Conservation (phyloP, 2,329 filamentous ascomycete species). For the Penicillium sp. region DNA sequence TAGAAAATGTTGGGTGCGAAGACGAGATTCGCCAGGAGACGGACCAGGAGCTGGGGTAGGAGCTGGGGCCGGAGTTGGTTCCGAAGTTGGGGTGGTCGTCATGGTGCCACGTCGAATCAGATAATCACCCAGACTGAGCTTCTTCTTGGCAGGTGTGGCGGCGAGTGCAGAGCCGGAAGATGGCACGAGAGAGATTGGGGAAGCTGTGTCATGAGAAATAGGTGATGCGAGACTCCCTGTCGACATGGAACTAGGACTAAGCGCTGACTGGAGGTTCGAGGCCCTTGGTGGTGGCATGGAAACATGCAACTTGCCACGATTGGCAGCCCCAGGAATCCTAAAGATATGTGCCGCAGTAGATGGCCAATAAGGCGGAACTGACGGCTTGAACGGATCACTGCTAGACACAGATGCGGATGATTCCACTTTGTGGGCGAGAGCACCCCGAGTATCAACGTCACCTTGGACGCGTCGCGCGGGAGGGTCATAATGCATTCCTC, state of each 20-base stretch:
- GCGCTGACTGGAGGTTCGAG: constrained; percentile 21
- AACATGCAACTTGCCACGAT: constrained; percentile 27
- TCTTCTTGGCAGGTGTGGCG: constrained; percentile 52
- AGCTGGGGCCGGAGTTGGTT: constrained; percentile 23
- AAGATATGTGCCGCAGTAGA: constrained; percentile 40
- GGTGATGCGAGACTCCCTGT: constrained; percentile 32
- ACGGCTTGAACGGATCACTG: constrained; percentile 20
- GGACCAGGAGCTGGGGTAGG: not conserved
- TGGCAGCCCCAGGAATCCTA: constrained; percentile 24
- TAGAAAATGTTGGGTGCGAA: constrained; percentile 1
- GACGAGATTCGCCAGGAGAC: not conserved
- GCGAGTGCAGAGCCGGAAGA: constrained; percentile 33
- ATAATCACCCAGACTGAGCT: constrained; percentile 52
- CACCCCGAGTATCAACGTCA: constrained; percentile 51
- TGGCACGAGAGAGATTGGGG: constrained; percentile 22
- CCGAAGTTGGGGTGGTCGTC: constrained; percentile 38
- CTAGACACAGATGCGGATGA: not conserved
- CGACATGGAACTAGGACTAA: constrained; percentile 32
- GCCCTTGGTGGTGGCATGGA: constrained; percentile 28
- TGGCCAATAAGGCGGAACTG: constrained; percentile 34
- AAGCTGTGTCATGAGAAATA: constrained; percentile 26
- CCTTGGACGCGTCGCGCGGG: constrained; percentile 17
- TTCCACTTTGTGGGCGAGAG: not conserved
- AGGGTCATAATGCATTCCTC: constrained; percentile 1
- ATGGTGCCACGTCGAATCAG: constrained; percentile 44